These are phyloP conservation scores for Komagataella pseudopastoris DNA, from an alignment of 805 yeast genomes.

Conservation along the genomic window DNA sequence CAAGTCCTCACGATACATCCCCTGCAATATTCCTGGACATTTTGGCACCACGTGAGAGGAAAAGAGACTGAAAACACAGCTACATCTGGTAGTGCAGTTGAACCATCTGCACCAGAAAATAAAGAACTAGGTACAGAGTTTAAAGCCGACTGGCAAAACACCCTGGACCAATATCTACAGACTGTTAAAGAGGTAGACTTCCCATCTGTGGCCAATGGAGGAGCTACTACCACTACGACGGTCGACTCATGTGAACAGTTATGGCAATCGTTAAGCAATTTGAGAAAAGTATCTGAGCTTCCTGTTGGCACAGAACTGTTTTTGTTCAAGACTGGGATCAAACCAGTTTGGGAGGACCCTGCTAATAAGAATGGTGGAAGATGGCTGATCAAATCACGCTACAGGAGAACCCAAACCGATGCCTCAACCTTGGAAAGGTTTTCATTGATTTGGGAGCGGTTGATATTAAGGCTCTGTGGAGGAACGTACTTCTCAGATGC, in stretches of 20 bases:
- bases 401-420: slow-evolving; percentile 5
- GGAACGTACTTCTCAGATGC: slow-evolving; percentile 25
- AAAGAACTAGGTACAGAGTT: not conserved
- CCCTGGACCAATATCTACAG: slow-evolving; percentile 30
- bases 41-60: slow-evolving; percentile 31
- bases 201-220: slow-evolving; percentile 12
- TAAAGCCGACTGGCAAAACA: slow-evolving; percentile 5
- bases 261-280: slow-evolving; percentile 28
- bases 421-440: slow-evolving; percentile 6
- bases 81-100: slow-evolving; percentile 4
- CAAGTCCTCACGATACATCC: slow-evolving; percentile 17
- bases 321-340: slow-evolving; percentile 43
- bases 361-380: slow-evolving; percentile 47
- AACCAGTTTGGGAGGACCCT: slow-evolving; percentile 62
- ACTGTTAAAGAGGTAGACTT: slow-evolving; percentile 30
- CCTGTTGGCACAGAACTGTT: slow-evolving; percentile 37
- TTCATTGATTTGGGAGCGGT: slow-evolving; percentile 38
- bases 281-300: slow-evolving; percentile 25
- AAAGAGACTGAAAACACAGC: slow-evolving; percentile 9
- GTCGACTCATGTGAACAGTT: slow-evolving; percentile 39
- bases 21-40: slow-evolving; percentile 33
- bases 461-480: slow-evolving; percentile 35
- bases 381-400: slow-evolving; percentile 36
- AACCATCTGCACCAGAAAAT: slow-evolving; percentile 5
- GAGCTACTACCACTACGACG: slow-evolving; percentile 6